Percentiles rank a stretch among this genome's conserved stretches.
These are phyloP conservation scores for Phytophthora quininea DNA, from an alignment of 352 stramenopile genomes.

Conservation along the genomic window DNA sequence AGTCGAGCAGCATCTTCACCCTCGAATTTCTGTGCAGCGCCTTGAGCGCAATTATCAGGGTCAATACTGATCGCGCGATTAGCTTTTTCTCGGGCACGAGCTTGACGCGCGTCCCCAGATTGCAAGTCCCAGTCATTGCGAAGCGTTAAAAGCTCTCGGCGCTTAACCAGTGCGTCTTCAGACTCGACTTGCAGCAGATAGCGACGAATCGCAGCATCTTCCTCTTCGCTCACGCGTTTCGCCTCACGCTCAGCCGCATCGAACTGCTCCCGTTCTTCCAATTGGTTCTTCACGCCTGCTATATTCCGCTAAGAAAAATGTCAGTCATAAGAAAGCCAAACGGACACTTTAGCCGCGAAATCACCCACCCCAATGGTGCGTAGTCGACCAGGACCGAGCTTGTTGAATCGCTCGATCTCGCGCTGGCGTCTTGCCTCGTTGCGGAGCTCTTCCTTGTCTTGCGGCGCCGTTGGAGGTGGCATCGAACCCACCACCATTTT, in stretches of 20 bases:
- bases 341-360: no score
- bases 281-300: slow-evolving; percentile 73
- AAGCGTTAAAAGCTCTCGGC: slow-evolving; percentile 67
- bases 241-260: slow-evolving; percentile 46
- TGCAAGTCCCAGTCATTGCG: slow-evolving; percentile 72
- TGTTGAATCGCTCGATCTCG: slow-evolving; percentile 73
- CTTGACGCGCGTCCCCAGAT: slow-evolving; percentile 30
- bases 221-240: slow-evolving; percentile 53
- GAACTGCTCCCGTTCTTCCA: slow-evolving; percentile 69
- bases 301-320: slow-evolving; percentile 60
- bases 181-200: slow-evolving; percentile 84
- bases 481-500: slow-evolving; percentile 34
- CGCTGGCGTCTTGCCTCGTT: slow-evolving; percentile 65
- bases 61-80: slow-evolving; percentile 52
- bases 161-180: slow-evolving; percentile 63
- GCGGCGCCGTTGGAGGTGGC: slow-evolving; percentile 28
- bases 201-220: slow-evolving; percentile 68
- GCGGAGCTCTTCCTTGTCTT: slow-evolving; percentile 52
- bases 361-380: slow-evolving; percentile 65
- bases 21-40: slow-evolving; percentile 73
- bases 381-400: slow-evolving; percentile 65
- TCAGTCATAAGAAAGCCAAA: not conserved
- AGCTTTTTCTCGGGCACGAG: slow-evolving; percentile 33
- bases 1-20: slow-evolving; percentile 64
- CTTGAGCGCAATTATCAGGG: slow-evolving; percentile 52